These are phyloP conservation scores for Obelidium mucronatum DNA, from an alignment of 192 early-diverging fungal genomes.

Conservation along the genomic window DNA sequence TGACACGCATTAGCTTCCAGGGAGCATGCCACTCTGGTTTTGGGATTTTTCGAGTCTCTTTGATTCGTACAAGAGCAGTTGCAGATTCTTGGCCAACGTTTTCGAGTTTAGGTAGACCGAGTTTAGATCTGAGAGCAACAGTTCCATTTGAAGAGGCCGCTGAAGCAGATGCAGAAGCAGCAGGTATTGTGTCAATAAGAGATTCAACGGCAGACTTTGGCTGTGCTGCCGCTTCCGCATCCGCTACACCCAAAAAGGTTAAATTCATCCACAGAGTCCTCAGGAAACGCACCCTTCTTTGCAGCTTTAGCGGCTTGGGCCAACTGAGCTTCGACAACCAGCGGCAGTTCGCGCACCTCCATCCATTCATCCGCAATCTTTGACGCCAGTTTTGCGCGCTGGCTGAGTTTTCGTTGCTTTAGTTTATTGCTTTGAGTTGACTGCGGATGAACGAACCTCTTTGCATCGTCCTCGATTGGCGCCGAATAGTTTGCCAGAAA, in stretches of 20 bases:
- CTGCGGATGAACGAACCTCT: constrained; percentile 1
- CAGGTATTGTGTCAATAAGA: constrained; percentile 38
- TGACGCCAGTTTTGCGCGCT: constrained; percentile 71
- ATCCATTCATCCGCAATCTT: constrained; percentile 83
- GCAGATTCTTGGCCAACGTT: constrained; percentile 21
- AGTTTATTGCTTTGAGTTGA: too few relatives aligned
- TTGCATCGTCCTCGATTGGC: constrained; percentile 40
- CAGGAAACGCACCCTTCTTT: constrained; percentile 26
- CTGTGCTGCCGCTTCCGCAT: not conserved
- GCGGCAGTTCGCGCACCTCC: constrained; percentile 66
- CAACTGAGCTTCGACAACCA: constrained; percentile 55
- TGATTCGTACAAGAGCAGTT: constrained; percentile 55
- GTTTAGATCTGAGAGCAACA: constrained; percentile 18
- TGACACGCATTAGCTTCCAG: constrained; percentile 97
- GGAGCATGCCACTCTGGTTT: constrained; percentile 98
- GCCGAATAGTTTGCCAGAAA: constrained; percentile 43
- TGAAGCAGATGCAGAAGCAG: not conserved
- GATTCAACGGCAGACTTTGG: constrained; percentile 34
- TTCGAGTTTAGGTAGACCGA: not conserved
- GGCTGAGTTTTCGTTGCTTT: constrained; percentile 38
- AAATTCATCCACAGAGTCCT: too few relatives aligned
- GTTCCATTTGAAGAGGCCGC: not conserved
- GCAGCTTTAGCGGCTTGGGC: constrained; percentile 37
- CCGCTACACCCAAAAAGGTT: too few relatives aligned
- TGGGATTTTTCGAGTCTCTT: constrained; percentile 60